phyloP scores from a whole-genome alignment of 345 rosid species.

The Eucalyptus virginea region DNA sequence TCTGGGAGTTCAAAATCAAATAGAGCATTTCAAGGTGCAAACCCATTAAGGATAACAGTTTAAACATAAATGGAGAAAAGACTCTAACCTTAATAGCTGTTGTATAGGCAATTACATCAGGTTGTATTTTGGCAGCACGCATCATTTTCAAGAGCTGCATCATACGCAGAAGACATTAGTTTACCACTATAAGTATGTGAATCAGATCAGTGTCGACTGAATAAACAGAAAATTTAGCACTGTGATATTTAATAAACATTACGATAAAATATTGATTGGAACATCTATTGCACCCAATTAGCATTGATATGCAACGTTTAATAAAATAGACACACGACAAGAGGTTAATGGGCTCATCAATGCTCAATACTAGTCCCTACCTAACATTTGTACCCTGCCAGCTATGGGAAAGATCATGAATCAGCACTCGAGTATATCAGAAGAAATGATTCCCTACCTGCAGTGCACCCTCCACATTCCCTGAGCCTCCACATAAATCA shows the following conservation, averaged over 20 bases:
- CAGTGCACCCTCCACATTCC: slow-evolving; percentile 60
- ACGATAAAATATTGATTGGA: background rate
- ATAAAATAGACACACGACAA: background rate
- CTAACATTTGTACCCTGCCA: background rate
- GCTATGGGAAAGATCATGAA: background rate
- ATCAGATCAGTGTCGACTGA: background rate
- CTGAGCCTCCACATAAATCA: slow-evolving; percentile 59
- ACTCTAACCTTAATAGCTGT: slow-evolving; percentile 73
- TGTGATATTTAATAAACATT: background rate
- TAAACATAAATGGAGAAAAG: background rate
- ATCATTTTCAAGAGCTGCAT: slow-evolving; percentile 80
- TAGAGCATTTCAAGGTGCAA: background rate
- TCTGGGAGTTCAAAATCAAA: background rate
- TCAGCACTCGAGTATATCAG: background rate
- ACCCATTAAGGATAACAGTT: background rate
- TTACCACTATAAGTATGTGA: background rate
- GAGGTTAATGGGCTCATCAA: background rate
- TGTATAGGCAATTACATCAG: slow-evolving; percentile 89
- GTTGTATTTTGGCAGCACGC: slow-evolving; percentile 55
- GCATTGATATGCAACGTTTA: background rate
- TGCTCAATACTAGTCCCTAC: background rate
- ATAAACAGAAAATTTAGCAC: background rate
- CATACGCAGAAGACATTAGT: background rate
- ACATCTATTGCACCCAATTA: background rate
- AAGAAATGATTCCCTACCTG: slow-evolving; percentile 31